phyloP scores from a whole-genome alignment of 352 stramenopile species.

The Globisporangium radiosum region DNA sequence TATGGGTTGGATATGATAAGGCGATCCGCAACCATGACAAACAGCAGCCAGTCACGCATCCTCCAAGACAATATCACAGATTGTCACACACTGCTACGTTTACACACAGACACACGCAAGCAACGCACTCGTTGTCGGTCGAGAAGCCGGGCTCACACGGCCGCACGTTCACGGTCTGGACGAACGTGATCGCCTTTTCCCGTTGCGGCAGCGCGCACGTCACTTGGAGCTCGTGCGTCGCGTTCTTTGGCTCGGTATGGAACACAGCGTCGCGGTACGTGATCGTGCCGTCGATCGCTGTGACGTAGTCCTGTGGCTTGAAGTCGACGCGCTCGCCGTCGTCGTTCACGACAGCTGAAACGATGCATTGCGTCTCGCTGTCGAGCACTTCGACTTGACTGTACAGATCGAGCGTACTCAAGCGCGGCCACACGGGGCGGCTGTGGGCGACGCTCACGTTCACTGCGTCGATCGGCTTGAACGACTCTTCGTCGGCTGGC shows the following conservation, averaged over 20 bases:
- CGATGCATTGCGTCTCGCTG: slow-evolving; percentile 30
- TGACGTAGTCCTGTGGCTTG: slow-evolving; percentile 20
- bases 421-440: slow-evolving; percentile 38
- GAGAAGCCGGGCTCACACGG: slow-evolving; percentile 40
- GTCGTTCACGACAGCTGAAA: slow-evolving; percentile 3
- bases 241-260: slow-evolving; percentile 15
- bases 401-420: slow-evolving; percentile 56
- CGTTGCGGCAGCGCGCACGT: slow-evolving; percentile 28
- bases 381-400: slow-evolving; percentile 58
- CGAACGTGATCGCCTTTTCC: slow-evolving; percentile 25
- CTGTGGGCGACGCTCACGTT: slow-evolving; percentile 23
- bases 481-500: slow-evolving; percentile 41
- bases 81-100: not conserved
- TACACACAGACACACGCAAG: not conserved
- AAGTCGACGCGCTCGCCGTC: slow-evolving; percentile 21
- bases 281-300: slow-evolving; percentile 27
- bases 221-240: slow-evolving; percentile 32
- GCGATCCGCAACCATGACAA: not conserved
- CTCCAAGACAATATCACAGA: not conserved
- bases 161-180: slow-evolving; percentile 23
- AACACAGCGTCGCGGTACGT: slow-evolving; percentile 35
- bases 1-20: not conserved
- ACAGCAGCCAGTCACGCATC: not conserved
- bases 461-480: slow-evolving; percentile 19
- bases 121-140: slow-evolving; percentile 28